Evolutionary conservation across 2,329 filamentous ascomycete species (phyloP).

Genomic region (Amauroascus verrucosus): DNA sequence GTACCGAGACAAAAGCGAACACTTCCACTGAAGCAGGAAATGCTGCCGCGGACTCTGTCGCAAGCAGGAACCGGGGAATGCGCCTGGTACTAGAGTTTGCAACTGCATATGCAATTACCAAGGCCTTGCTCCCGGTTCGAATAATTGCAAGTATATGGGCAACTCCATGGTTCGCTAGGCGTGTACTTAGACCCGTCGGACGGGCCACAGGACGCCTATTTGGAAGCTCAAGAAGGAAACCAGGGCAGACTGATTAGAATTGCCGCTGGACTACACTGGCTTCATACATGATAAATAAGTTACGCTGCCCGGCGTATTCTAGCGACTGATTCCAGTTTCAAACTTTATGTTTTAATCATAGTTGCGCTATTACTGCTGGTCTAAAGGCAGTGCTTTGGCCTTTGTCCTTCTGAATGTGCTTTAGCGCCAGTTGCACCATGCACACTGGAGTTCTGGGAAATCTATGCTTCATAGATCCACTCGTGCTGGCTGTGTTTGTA

Average conservation of each 20-base stretch:
- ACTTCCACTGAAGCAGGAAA: slow-evolving; percentile 15
- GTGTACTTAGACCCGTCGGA: slow-evolving; percentile 45
- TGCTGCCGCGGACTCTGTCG: slow-evolving; percentile 19
- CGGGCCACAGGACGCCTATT: slow-evolving; percentile 26
- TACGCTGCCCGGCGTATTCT: not conserved
- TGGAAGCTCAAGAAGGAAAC: slow-evolving; percentile 29
- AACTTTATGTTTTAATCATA: not conserved
- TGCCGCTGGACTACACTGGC: not conserved
- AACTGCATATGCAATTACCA: slow-evolving; percentile 83
- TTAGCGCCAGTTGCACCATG: slow-evolving; percentile 1
- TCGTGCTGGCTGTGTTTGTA: slow-evolving; percentile 77
- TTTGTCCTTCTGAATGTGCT: slow-evolving; percentile 5
- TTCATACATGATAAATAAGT: not conserved
- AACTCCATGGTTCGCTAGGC: slow-evolving; percentile 81
- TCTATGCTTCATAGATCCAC: slow-evolving; percentile 82
- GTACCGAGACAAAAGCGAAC: slow-evolving; percentile 20
- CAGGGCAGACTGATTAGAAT: not conserved
- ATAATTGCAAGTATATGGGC: slow-evolving; percentile 72
- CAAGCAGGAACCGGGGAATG: slow-evolving; percentile 36
- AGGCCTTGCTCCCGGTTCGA: slow-evolving; percentile 67
- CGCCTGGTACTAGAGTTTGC: slow-evolving; percentile 59
- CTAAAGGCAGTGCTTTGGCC: not conserved
- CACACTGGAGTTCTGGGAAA: not conserved
- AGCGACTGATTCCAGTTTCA: not conserved
- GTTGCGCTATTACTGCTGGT: not conserved